Conservation (phyloP, 345 rosid genomes). For the Carallia brachiata region DNA sequence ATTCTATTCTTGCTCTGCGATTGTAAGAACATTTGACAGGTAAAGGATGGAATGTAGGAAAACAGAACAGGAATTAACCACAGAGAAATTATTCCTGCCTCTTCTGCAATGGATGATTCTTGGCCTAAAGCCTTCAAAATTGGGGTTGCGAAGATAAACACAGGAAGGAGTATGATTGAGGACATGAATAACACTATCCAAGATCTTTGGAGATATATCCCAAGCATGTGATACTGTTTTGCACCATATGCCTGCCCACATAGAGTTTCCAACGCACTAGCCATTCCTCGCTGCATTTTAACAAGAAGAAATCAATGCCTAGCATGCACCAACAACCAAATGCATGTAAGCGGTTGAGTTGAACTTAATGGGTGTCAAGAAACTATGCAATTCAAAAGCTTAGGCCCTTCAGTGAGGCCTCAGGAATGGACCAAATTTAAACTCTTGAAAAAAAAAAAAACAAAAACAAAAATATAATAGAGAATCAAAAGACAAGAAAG, state of each 20-base stretch:
- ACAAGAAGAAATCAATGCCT: neutral
- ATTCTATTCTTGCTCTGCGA: constrained; percentile 77
- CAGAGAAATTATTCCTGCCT: constrained; percentile 42
- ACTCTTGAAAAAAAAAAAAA: neutral
- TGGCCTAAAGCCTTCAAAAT: constrained; percentile 58
- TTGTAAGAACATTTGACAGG: constrained; percentile 83
- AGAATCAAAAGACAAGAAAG: neutral
- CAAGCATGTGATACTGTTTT: constrained; percentile 72
- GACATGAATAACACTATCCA: constrained; percentile 52
- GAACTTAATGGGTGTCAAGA: neutral
- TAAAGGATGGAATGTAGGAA: constrained; percentile 43
- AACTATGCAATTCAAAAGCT: neutral
- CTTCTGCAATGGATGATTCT: constrained; percentile 40
- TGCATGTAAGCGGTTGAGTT: neutral
- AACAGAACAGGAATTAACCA: constrained; percentile 55
- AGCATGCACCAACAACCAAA: neutral
- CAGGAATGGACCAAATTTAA: no score
- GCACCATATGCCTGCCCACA: constrained; percentile 89
- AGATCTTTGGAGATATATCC: constrained; percentile 77
- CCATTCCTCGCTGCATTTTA: constrained; percentile 67
- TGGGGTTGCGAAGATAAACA: constrained; percentile 50
- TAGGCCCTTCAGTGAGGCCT: no score
- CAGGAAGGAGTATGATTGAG: constrained; percentile 48
- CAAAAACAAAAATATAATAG: neutral
- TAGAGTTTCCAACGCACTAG: constrained; percentile 73